Conservation (phyloP, 2,329 filamentous ascomycete species). For the Sporothrix mexicana region DNA sequence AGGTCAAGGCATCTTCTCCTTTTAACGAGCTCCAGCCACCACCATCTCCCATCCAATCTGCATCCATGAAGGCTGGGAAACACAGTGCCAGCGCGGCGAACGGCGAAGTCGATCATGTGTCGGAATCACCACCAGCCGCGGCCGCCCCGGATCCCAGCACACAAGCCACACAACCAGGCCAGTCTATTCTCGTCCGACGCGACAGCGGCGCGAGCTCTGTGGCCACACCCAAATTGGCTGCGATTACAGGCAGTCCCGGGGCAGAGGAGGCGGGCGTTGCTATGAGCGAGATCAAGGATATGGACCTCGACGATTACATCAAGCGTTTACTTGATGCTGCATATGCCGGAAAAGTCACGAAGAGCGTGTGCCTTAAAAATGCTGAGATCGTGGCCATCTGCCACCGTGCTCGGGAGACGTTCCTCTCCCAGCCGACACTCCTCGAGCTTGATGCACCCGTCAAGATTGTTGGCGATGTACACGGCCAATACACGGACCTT, state of each 20-base stretch:
- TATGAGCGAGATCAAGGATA: constrained; percentile 88
- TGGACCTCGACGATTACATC: constrained; percentile 97
- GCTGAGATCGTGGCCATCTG: constrained; percentile 96
- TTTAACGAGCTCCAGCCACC: constrained; percentile 65
- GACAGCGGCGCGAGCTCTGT: constrained; percentile 73
- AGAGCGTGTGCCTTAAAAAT: constrained; percentile 96
- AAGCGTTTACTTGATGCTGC: constrained; percentile 91
- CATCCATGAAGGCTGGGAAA: constrained; percentile 72
- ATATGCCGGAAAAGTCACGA: constrained; percentile 96
- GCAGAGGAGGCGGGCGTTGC: constrained; percentile 61
- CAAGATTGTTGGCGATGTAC: constrained; percentile 96
- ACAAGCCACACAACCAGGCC: constrained; percentile 72
- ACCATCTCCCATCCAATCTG: constrained; percentile 85
- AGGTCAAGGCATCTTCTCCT: constrained; percentile 51
- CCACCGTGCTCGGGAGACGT: constrained; percentile 82
- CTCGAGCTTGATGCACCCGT: constrained; percentile 92
- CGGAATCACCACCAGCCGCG: constrained; percentile 82
- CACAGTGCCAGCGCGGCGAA: constrained; percentile 78
- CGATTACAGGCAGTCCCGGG: constrained; percentile 16
- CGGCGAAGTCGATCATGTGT: constrained; percentile 93
- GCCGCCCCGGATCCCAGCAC: constrained; percentile 56
- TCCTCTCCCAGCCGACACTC: constrained; percentile 89
- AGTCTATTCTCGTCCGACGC: constrained; percentile 87
- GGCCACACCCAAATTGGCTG: constrained; percentile 43
- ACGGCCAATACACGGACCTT: constrained; percentile 94